Conservation (phyloP, 495 filamentous ascomycete genomes). For the Penicillium tannophilum region DNA sequence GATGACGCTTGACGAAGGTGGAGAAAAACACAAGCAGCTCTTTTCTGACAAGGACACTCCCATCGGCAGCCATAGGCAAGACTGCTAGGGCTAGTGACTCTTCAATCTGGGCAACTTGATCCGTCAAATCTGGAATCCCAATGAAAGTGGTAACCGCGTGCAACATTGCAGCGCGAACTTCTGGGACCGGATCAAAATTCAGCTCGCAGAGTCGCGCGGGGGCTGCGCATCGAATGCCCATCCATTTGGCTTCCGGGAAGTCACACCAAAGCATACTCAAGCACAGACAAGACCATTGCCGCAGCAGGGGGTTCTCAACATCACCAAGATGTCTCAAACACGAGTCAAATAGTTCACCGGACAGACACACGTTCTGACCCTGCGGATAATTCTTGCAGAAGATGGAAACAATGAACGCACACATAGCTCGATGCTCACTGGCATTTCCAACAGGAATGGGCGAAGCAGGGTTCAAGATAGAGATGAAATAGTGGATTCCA, state of each 20-base stretch:
- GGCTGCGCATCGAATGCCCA: slow-evolving; percentile 81
- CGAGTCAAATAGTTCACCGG: slow-evolving; percentile 76
- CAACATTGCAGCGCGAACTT: slow-evolving; percentile 90
- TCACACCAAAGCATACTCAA: slow-evolving; percentile 94
- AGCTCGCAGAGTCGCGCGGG: slow-evolving; percentile 76
- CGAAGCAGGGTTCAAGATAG: slow-evolving; percentile 80
- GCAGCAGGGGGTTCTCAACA: slow-evolving; percentile 79
- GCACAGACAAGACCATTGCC: slow-evolving; percentile 96
- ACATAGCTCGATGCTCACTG: slow-evolving; percentile 97
- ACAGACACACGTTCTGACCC: slow-evolving; percentile 85
- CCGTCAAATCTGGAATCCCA: slow-evolving; percentile 88
- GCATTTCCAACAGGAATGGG: slow-evolving; percentile 81
- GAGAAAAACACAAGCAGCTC: slow-evolving; percentile 94
- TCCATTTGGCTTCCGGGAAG: slow-evolving; percentile 90
- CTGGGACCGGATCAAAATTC: slow-evolving; percentile 86
- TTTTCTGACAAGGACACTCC: slow-evolving; percentile 88
- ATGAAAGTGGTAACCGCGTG: slow-evolving; percentile 92
- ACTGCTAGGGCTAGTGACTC: slow-evolving; percentile 83
- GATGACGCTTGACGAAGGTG: slow-evolving; percentile 84
- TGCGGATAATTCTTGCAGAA: slow-evolving; percentile 92
- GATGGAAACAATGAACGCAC: slow-evolving; percentile 95
- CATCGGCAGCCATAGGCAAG: slow-evolving; percentile 85
- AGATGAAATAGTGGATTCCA: slow-evolving; percentile 94
- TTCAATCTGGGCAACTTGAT: slow-evolving; percentile 87
- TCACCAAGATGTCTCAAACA: slow-evolving; percentile 82